Evolutionary conservation across 2,329 filamentous ascomycete species (phyloP).

Genomic region (Penicillium sp.): DNA sequence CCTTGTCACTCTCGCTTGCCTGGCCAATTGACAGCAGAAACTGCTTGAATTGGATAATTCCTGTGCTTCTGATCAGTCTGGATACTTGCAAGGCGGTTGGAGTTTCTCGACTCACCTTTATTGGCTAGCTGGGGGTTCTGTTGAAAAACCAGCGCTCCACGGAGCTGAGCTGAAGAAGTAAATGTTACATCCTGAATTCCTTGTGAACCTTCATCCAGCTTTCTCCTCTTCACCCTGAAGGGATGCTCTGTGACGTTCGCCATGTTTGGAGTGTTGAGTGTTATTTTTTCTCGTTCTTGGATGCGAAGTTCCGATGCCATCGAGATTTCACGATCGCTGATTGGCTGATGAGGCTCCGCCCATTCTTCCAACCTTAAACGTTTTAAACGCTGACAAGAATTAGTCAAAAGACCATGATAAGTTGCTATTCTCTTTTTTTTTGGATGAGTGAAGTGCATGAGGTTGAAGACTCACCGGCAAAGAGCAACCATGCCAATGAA

Average conservation of each 20-base stretch:
- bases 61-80: constrained; percentile 25
- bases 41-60: constrained; percentile 45
- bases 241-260: constrained; percentile 34
- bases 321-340: constrained; percentile 20
- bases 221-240: constrained; percentile 41
- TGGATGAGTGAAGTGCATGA: background rate
- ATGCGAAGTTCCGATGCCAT: constrained; percentile 24
- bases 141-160: constrained; percentile 67
- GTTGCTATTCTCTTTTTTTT: background rate
- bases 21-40: constrained; percentile 44
- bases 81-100: background rate
- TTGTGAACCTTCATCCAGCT: constrained; percentile 31
- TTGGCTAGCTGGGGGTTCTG: constrained; percentile 62
- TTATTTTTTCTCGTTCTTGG: constrained; percentile 18
- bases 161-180: constrained; percentile 63
- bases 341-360: constrained; percentile 16
- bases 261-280: constrained; percentile 26
- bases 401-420: background rate
- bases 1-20: constrained; percentile 35
- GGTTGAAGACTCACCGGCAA: too few species aligned
- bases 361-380: constrained; percentile 3
- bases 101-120: constrained; percentile 62
- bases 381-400: background rate
- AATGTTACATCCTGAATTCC: constrained; percentile 26
- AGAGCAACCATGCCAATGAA: too few species aligned